phyloP scores from a whole-genome alignment of 257 asterid species.

The Euphrasia confusa region DNA sequence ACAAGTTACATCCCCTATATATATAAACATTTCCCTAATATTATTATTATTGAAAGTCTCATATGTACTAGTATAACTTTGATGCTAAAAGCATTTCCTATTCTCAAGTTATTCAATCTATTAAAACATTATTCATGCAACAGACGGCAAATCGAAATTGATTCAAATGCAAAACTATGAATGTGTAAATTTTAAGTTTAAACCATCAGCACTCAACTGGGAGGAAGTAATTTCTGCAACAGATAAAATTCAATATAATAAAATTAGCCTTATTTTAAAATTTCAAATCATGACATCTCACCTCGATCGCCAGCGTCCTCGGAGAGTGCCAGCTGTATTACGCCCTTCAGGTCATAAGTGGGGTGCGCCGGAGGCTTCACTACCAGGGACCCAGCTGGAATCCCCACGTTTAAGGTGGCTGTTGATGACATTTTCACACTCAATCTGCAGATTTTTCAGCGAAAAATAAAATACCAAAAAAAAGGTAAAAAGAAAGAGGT shows the following conservation, averaged over 20 bases:
- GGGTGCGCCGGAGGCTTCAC: conserved; percentile 91
- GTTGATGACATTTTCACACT: conserved; percentile 59
- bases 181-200: background rate
- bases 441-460: conserved; percentile 43
- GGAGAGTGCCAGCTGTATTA: conserved; percentile 79
- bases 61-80: too few species aligned
- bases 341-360: conserved; percentile 77
- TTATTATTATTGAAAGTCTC: background rate
- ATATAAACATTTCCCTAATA: background rate
- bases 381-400: conserved; percentile 37
- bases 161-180: too few species aligned
- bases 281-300: conserved; percentile 15
- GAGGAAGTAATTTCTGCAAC: background rate
- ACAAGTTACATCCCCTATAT: conserved; percentile 89
- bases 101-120: background rate
- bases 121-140: too few species aligned
- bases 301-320: conserved; percentile 97
- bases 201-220: background rate
- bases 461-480: background rate
- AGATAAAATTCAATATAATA: background rate
- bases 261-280: background rate
- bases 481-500: too few species aligned
- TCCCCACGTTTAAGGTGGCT: conserved; percentile 29
- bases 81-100: background rate
- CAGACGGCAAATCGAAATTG: background rate